These are phyloP conservation scores for Monosporozyma yasuniensis DNA, from an alignment of 805 yeast genomes.

Conservation along the genomic window DNA sequence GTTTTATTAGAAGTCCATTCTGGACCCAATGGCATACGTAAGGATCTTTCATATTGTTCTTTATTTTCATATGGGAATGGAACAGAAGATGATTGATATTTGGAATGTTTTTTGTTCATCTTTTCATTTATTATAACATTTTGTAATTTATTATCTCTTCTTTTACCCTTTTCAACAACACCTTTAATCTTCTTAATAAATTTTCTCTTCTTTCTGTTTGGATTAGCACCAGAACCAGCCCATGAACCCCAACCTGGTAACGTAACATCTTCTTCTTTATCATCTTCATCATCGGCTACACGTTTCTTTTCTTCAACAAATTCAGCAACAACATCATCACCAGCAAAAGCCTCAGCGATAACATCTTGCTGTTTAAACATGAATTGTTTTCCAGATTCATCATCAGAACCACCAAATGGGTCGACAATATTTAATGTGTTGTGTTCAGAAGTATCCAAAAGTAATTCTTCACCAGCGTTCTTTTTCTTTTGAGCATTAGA, in stretches of 20 bases:
- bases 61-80: constrained; percentile 90
- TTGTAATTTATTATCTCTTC: constrained; percentile 68
- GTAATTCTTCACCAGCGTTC: constrained; percentile 32
- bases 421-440: constrained; percentile 49
- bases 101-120: constrained; percentile 72
- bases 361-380: constrained; percentile 74
- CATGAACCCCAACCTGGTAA: constrained; percentile 98
- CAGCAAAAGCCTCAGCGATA: constrained; percentile 90
- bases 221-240: constrained; percentile 62
- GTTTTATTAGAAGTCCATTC: constrained; percentile 90
- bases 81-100: constrained; percentile 81
- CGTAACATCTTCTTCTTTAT: constrained; percentile 74
- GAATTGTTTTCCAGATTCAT: constrained; percentile 33
- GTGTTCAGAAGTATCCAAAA: constrained; percentile 35
- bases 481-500: constrained; percentile 16
- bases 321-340: constrained; percentile 81
- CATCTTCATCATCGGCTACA: constrained; percentile 68
- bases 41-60: constrained; percentile 90
- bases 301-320: constrained; percentile 70
- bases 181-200: constrained; percentile 69
- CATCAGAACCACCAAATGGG: constrained; percentile 40
- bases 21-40: constrained; percentile 93
- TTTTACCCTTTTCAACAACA: constrained; percentile 55
- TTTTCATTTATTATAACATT: constrained; percentile 86
- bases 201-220: constrained; percentile 45